These are phyloP conservation scores for Grammothele lineata DNA, from an alignment of 768 basidiomycete species.

Conservation along the genomic window DNA sequence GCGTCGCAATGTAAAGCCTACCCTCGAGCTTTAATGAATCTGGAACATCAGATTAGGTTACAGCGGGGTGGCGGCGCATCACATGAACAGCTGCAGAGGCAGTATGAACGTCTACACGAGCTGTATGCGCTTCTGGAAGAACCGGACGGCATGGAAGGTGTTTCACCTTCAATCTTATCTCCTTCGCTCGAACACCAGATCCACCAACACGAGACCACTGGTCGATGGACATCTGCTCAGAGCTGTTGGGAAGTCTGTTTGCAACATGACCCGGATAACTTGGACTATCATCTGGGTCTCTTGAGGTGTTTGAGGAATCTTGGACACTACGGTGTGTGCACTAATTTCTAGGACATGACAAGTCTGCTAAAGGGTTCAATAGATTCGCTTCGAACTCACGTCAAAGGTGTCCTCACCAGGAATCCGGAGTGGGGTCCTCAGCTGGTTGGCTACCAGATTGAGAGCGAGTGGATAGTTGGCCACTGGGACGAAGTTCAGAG, in stretches of 20 bases:
- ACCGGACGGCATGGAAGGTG: conserved; percentile 98
- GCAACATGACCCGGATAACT: conserved; percentile 85
- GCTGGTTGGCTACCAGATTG: conserved; percentile 81
- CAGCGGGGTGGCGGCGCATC: conserved; percentile 30
- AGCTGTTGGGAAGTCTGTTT: conserved; percentile 98
- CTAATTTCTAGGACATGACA: background rate
- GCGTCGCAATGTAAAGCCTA: conserved; percentile 94
- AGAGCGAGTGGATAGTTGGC: conserved; percentile 94
- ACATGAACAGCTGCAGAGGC: conserved; percentile 48
- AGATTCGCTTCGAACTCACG: conserved; percentile 96
- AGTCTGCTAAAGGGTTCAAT: conserved; percentile 8
- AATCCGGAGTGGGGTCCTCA: conserved; percentile 79
- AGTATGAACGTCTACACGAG: conserved; percentile 91
- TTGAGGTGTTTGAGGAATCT: conserved; percentile 88
- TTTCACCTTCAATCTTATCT: conserved; percentile 82
- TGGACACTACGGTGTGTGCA: conserved; percentile 86
- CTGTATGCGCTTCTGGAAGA: conserved; percentile 96
- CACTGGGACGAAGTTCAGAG: conserved; percentile 83
- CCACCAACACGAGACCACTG: conserved; percentile 94
- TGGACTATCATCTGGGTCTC: conserved; percentile 85
- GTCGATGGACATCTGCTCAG: conserved; percentile 96
- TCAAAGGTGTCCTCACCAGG: conserved; percentile 81
- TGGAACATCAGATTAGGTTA: conserved; percentile 75
- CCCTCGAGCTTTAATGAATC: conserved; percentile 91
- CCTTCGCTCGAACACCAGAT: conserved; percentile 96